Evolutionary conservation across 768 basidiomycete species (phyloP).

Genomic region (Lentinula boryana): DNA sequence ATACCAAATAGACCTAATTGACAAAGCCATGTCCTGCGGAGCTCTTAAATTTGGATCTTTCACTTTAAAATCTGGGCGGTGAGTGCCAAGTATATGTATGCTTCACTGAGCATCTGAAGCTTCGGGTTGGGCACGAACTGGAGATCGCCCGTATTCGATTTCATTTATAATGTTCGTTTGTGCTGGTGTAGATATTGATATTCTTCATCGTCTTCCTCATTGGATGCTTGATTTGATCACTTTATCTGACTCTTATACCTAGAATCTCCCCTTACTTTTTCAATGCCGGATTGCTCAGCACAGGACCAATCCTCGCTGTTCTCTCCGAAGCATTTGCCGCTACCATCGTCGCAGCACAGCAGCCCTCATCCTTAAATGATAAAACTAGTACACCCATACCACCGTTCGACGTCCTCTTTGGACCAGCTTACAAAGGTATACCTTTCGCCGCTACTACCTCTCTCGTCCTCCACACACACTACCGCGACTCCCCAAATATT

Average conservation of each 20-base stretch:
- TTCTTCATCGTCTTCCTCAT: background rate
- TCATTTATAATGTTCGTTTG: too few species aligned
- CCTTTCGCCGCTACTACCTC: constrained; percentile 84
- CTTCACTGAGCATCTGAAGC: too few species aligned
- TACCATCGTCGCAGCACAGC: constrained; percentile 57
- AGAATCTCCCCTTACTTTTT: constrained; percentile 96
- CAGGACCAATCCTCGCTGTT: constrained; percentile 72
- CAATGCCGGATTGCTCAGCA: constrained; percentile 86
- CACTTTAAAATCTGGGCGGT: constrained; percentile 94
- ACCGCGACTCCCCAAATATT: constrained; percentile 32
- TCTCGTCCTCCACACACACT: constrained; percentile 62
- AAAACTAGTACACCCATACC: constrained; percentile 19
- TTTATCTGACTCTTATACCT: background rate
- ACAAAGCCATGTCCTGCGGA: constrained; percentile 58
- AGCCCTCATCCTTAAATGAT: constrained; percentile 14
- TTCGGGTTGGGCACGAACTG: too few species aligned
- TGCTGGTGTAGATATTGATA: too few species aligned
- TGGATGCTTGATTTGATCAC: background rate
- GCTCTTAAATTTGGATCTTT: constrained; percentile 90
- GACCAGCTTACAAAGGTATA: constrained; percentile 98
- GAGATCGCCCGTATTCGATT: too few species aligned
- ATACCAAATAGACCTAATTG: constrained; percentile 64
- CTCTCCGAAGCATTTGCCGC: constrained; percentile 80
- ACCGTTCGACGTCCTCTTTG: constrained; percentile 81
- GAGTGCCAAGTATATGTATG: constrained; percentile 20